Evolutionary conservation across 306 rosid genomes (phyloP).

Genomic region (Adenanthera pavonina): DNA sequence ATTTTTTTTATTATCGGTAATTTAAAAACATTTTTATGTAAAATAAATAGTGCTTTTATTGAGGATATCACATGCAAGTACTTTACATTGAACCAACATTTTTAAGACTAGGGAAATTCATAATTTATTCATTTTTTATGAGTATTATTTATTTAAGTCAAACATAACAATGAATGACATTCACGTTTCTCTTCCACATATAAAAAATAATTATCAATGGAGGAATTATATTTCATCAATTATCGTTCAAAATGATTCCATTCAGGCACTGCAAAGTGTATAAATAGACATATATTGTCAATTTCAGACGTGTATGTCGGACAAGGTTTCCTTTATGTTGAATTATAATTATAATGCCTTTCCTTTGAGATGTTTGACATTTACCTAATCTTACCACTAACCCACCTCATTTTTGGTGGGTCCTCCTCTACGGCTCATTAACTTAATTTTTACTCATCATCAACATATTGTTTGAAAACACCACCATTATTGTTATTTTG

Average conservation of each 20-base stretch:
- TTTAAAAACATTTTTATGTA: too few relatives aligned
- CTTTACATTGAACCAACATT: too few relatives aligned
- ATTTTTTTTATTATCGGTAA: too few relatives aligned
- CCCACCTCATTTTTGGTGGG: background rate
- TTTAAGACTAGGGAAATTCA: too few relatives aligned
- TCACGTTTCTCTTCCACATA: background rate
- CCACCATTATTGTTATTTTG: too few relatives aligned
- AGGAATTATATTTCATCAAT: background rate
- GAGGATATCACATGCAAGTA: too few relatives aligned
- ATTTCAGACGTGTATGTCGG: background rate
- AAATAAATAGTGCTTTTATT: too few relatives aligned
- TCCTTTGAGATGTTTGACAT: background rate
- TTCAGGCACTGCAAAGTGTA: background rate
- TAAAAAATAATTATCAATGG: background rate
- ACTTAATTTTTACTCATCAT: background rate
- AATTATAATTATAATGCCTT: background rate
- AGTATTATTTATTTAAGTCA: background rate
- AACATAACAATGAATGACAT: background rate
- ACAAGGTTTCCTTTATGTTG: constrained; percentile 2
- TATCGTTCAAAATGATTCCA: background rate
- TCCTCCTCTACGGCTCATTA: background rate
- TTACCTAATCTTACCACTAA: constrained; percentile 43
- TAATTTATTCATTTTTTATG: too few relatives aligned
- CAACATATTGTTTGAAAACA: background rate
- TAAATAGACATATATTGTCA: constrained; percentile 11